Percentiles rank a stretch among this genome's conserved stretches.
Conservation (phyloP, 2,329 filamentous ascomycete genomes). For the Cyphellophora europaea region DNA sequence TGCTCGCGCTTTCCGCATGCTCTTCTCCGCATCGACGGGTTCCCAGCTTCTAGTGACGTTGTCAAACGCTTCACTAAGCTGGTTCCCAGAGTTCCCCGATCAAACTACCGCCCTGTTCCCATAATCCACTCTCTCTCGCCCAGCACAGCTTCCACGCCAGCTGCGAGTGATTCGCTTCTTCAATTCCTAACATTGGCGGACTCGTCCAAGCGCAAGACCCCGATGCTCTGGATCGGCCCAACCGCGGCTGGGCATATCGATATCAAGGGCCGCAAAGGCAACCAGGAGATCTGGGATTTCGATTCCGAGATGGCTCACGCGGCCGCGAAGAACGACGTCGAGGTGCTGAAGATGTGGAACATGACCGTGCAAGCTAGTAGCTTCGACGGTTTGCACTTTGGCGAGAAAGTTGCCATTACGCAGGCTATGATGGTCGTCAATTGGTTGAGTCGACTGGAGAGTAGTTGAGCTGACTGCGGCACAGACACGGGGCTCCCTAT, state of each 20-base stretch:
- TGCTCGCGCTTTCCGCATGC: conserved; percentile 26
- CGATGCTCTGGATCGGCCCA: conserved; percentile 35
- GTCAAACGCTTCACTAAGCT: conserved; percentile 24
- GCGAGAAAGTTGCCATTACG: conserved; percentile 30
- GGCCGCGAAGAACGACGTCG: conserved; percentile 27
- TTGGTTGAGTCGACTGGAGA: conserved; percentile 14
- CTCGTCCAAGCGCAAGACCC: conserved; percentile 26
- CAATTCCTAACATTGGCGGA: conserved; percentile 30
- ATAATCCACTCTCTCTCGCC: conserved; percentile 31
- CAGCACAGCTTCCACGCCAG: conserved; percentile 22
- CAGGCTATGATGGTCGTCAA: conserved; percentile 34
- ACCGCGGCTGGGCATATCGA: conserved; percentile 28
- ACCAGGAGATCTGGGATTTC: conserved; percentile 31
- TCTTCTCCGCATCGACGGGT: conserved; percentile 25
- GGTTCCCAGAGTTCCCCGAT: conserved; percentile 20
- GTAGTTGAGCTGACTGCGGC: conserved; percentile 9
- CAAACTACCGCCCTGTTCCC: conserved; percentile 28
- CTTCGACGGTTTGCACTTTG: conserved; percentile 29
- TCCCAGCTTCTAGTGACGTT: conserved; percentile 21
- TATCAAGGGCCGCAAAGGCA: conserved; percentile 22
- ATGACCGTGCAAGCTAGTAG: conserved; percentile 31
- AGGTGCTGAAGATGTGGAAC: conserved; percentile 35
- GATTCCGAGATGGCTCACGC: conserved; percentile 24
- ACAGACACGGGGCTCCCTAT: neutral
- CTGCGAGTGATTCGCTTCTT: conserved; percentile 26